Evolutionary conservation across 1,284 basidiomycete genomes (phyloP), one percentile per base, ranked within the genome.

Genomic region (Farysia itapuensis): DNA sequence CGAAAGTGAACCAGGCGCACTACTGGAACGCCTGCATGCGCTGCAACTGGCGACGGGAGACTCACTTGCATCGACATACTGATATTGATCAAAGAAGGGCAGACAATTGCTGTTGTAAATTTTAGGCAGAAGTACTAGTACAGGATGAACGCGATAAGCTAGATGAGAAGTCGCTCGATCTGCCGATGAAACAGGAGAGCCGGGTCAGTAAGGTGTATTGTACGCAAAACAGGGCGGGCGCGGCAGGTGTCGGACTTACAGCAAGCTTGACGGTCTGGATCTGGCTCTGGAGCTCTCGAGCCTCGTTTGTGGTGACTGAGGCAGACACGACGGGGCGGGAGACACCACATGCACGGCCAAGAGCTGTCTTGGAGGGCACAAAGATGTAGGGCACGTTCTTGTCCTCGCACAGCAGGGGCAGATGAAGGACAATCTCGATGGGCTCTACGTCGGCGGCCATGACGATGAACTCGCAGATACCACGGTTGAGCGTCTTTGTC

Each of bases 341-440:
- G 39, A 99, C 94, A 60, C 93, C 91, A 79, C 94, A 98, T 30
- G 94, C 94, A 46, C 94, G 85, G 36, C 94, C 95, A 26, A 98
- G 83, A 15, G 94, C 93, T 49, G 90, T 90, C 80, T 95, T 95
- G 46, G 86, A 89, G 29, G 90, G 90, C 33, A 98, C 83, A 79
- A 96, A 98, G 73, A 97, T 83, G 80, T 97, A 97, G 12, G 89
- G 89, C 35, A 96, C 92, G 81, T 95, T 95, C 90, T 99, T 99
- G 82, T 99, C 95, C 80, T 99, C 95, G 78, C 95, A 99, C 32
- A 99, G 83, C 43, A 99, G 82, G 33, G 95, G 95, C 21, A 98
- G 85, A 80, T 98, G 95, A 63, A 99, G 85, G 38, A 99, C 81
- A 77, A 99, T 98, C 79, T 98, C 94, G 73, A 99, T 84, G 39